Evolutionary conservation across 2,329 filamentous ascomycete genomes (phyloP), one percentile per base, ranked within the genome.

Genomic region (Periglandula ipomoeae): DNA sequence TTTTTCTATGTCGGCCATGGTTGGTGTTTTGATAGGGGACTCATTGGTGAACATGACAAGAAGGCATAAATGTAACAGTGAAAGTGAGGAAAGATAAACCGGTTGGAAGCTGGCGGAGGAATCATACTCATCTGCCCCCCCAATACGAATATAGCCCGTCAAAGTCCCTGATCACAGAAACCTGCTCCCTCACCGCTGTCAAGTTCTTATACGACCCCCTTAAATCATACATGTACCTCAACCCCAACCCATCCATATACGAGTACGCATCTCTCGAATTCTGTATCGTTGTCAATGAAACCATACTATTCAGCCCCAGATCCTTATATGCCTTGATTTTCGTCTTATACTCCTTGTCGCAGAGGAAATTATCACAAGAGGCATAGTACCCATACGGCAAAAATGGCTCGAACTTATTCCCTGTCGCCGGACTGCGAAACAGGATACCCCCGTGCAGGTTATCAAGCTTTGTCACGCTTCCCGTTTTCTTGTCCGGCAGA

Each of bases 321-420:
- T 58, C 59, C 19, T 56, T 56, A 51, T 70, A 72, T 8, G 55
- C 48, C 39, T 62, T 59, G 15, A 70, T 59, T 5, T 61, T 59
- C 2, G 58, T 56, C 4, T 57, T 49, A n/a, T 60, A 64, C 44
- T 65, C 61, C 53, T 69, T 68, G 26, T 64, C 60, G 50, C 59
- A 61, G 30, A 74, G 65, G 52, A 73, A 74, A 11, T 63, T 62
- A 49, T 72, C 69, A 50, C 71, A 72, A 1, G 63, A 58, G 1
- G 70, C 64, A 52, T 70, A 73, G 50, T 68, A 71, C 5, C 68
- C 71, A 52, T 69, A 75, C 13, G 71, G 67, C 24, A 76, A 54
- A 42, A 73, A 56, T 0, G 70, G 70, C 27, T 59, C 55, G 56
- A 71, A 74, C 17, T 43, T 55, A 37, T 60, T 55, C 8, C 49